Conservation (phyloP, 2,329 filamentous ascomycete species). For the Fusarium sp. region DNA sequence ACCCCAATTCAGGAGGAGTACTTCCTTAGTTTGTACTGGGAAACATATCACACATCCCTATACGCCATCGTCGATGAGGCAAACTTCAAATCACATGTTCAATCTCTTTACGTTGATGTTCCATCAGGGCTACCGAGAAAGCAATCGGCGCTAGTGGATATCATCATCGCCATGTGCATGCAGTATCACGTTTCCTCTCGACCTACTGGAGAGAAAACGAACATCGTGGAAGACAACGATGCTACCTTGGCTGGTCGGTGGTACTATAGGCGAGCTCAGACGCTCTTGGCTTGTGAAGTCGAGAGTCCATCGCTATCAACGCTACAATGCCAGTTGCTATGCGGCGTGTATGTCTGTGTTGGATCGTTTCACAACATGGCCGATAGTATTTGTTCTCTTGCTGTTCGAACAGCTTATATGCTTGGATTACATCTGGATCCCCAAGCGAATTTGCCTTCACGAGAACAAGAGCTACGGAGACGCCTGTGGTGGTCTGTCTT, state of each 20-base stretch:
- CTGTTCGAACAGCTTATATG: constrained; percentile 21
- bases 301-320: constrained; percentile 18
- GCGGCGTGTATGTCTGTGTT: background rate
- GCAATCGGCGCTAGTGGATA: constrained; percentile 2
- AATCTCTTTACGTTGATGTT: constrained; percentile 1
- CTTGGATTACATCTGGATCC: constrained; percentile 4
- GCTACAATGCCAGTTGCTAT: constrained; percentile 9
- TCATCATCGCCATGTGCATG: constrained; percentile 25
- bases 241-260: constrained; percentile 13
- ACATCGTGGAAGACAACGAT: constrained; percentile 11
- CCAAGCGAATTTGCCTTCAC: background rate
- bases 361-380: constrained; percentile 25
- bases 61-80: constrained; percentile 12
- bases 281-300: constrained; percentile 5
- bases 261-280: constrained; percentile 21
- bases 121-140: constrained; percentile 1
- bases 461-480: background rate
- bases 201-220: background rate
- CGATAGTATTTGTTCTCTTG: constrained; percentile 4
- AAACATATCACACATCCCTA: constrained; percentile 15
- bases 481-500: constrained; percentile 22
- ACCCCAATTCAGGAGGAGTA: constrained; percentile 15
- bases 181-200: constrained; percentile 1
- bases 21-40: constrained; percentile 15
- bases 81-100: constrained; percentile 3